Percentiles rank a stretch among this genome's conserved stretches.
phyloP scores from a whole-genome alignment of 2,329 filamentous ascomycete species.

The Diaporthe ilicicola region DNA sequence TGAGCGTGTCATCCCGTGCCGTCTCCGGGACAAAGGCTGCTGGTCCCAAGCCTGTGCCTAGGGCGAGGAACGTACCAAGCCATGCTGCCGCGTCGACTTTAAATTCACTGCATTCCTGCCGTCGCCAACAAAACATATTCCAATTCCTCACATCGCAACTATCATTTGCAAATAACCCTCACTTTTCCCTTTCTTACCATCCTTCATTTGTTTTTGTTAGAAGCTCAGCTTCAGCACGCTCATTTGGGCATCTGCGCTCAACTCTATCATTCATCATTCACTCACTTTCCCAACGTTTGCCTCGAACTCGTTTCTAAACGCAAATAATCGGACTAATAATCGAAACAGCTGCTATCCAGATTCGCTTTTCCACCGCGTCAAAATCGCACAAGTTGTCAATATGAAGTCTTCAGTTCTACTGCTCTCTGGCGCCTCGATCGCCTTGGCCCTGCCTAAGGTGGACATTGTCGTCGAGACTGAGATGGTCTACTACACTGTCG shows the following conservation, averaged over 20 bases:
- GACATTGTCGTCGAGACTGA: slow-evolving; percentile 53
- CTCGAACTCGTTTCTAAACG: background rate
- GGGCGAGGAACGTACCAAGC: slow-evolving; percentile 22
- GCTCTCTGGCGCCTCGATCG: slow-evolving; percentile 55
- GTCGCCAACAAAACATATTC: slow-evolving; percentile 12
- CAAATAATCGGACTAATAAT: slow-evolving; percentile 19
- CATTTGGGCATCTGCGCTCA: slow-evolving; percentile 8
- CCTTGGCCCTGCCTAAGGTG: slow-evolving; percentile 52
- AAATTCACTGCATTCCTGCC: slow-evolving; percentile 24
- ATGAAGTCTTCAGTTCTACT: slow-evolving; percentile 62
- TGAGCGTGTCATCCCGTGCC: background rate
- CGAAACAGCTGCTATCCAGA: slow-evolving; percentile 12
- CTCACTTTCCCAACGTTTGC: background rate
- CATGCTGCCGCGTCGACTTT: slow-evolving; percentile 15
- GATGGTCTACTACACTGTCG: slow-evolving; percentile 55
- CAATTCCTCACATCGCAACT: slow-evolving; percentile 23
- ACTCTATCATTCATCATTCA: slow-evolving; percentile 22
- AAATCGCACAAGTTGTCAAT: slow-evolving; percentile 39
- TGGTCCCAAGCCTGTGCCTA: background rate
- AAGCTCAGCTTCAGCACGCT: slow-evolving; percentile 16
- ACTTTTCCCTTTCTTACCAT: slow-evolving; percentile 12
- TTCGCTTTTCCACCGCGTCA: slow-evolving; percentile 24
- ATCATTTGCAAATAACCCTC: background rate
- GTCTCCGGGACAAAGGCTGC: slow-evolving; percentile 4
- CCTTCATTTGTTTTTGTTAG: background rate